Percentiles rank a stretch among this genome's conserved stretches.
phyloP scores from a whole-genome alignment of 225 moss, liverwort and hornwort species.

The Sphagnum contortum region DNA sequence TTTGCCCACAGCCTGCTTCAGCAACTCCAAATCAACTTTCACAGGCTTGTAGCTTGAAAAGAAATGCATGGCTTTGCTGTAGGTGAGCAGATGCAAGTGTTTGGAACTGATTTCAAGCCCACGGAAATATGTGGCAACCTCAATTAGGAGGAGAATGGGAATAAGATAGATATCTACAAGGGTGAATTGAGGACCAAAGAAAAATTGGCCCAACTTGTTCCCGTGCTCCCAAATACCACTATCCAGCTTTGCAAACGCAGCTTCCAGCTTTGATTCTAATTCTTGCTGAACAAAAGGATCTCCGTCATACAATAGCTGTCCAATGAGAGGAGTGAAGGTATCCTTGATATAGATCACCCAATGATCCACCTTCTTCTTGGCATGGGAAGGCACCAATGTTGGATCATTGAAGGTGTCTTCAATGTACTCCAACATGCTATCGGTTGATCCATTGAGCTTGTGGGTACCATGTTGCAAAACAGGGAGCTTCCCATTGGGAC shows the following conservation, averaged over 20 bases:
- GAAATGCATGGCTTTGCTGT: slow-evolving; percentile 25
- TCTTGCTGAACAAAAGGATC: slow-evolving; percentile 80
- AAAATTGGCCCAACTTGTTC: slow-evolving; percentile 33
- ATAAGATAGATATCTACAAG: slow-evolving; percentile 40
- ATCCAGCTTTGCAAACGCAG: slow-evolving; percentile 47
- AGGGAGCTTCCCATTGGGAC: slow-evolving; percentile 34
- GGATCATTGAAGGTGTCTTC: slow-evolving; percentile 62
- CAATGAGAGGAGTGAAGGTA: slow-evolving; percentile 63
- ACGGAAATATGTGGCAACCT: slow-evolving; percentile 29
- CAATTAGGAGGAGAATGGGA: slow-evolving; percentile 27
- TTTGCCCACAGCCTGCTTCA: slow-evolving; percentile 27
- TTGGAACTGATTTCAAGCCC: slow-evolving; percentile 17
- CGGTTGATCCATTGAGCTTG: slow-evolving; percentile 66
- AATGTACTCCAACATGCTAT: slow-evolving; percentile 75
- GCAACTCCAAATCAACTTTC: slow-evolving; percentile 21
- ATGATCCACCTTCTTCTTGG: slow-evolving; percentile 51
- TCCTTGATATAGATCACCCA: slow-evolving; percentile 74
- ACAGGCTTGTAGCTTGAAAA: slow-evolving; percentile 28
- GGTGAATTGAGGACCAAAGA: slow-evolving; percentile 36
- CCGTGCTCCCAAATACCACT: slow-evolving; percentile 53
- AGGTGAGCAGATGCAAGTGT: slow-evolving; percentile 17
- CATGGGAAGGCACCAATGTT: slow-evolving; percentile 50
- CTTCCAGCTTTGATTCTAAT: slow-evolving; percentile 59
- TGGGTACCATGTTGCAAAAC: slow-evolving; percentile 59
- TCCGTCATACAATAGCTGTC: slow-evolving; percentile 83